phyloP scores from a whole-genome alignment of 164 flowering plant species.

The Kalanchoe fedtschenkoi region DNA sequence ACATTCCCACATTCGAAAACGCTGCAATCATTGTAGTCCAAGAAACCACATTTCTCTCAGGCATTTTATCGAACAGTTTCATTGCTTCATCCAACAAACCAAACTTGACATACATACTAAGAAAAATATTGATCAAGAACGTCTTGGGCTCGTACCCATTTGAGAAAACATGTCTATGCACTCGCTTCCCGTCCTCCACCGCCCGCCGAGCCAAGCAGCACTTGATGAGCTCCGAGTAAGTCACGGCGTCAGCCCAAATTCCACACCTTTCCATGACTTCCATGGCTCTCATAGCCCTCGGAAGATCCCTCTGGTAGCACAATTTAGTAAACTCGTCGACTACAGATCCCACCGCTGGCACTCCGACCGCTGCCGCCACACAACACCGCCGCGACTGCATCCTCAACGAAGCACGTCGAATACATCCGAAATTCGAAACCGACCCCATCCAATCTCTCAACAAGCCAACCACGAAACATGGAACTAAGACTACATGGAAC shows the following conservation, averaged over 20 bases:
- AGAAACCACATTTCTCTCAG: slow-evolving; percentile 60
- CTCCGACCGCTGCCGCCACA: not conserved
- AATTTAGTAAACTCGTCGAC: slow-evolving; percentile 39
- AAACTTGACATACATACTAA: slow-evolving; percentile 61
- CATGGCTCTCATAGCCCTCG: slow-evolving; percentile 48
- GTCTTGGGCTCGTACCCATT: slow-evolving; percentile 40
- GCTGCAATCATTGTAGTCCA: slow-evolving; percentile 90
- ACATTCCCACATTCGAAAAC: slow-evolving; percentile 23
- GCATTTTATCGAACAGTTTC: slow-evolving; percentile 63
- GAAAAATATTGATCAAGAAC: slow-evolving; percentile 44
- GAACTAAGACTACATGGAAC: no score
- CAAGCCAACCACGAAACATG: not conserved
- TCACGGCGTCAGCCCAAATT: slow-evolving; percentile 41
- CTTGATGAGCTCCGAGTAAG: slow-evolving; percentile 66
- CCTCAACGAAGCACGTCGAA: not conserved
- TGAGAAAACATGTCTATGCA: slow-evolving; percentile 57
- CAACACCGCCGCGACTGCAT: not conserved
- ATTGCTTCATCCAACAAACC: slow-evolving; percentile 42
- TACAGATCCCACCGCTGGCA: slow-evolving; percentile 10
- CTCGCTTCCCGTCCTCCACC: slow-evolving; percentile 31
- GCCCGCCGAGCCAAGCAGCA: slow-evolving; percentile 49
- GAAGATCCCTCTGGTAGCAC: slow-evolving; percentile 56
- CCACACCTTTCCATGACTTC: slow-evolving; percentile 34
- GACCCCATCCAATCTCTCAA: slow-evolving; percentile 1
- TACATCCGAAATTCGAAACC: not conserved